Evolutionary conservation across 306 rosid species (phyloP).

Genomic region (Bauhinia variegata): DNA sequence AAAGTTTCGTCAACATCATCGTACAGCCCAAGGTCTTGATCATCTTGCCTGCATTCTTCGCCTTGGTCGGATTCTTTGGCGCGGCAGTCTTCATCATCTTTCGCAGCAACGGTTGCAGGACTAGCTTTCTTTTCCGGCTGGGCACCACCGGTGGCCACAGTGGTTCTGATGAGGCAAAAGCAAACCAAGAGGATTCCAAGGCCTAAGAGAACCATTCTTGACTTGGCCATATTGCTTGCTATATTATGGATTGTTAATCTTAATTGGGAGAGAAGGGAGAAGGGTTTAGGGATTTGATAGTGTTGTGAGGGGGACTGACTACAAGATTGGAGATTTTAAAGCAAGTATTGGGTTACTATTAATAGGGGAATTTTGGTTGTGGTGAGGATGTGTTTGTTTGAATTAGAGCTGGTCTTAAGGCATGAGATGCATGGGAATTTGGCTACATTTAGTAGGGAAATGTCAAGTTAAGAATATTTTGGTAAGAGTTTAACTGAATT

Average conservation of each 20-base stretch:
- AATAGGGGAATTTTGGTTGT: not conserved
- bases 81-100: not conserved
- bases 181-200: slow-evolving; percentile 36
- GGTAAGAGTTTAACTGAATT: no score
- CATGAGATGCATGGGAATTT: no score
- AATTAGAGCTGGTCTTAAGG: slow-evolving; percentile 41
- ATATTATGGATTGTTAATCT: not conserved
- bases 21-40: no score
- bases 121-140: not conserved
- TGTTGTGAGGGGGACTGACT: not conserved
- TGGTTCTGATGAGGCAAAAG: slow-evolving; percentile 24
- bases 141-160: not conserved
- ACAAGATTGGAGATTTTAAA: slow-evolving; percentile 26
- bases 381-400: slow-evolving; percentile 8
- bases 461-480: no score
- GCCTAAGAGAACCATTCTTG: slow-evolving; percentile 30
- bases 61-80: not conserved
- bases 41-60: slow-evolving; percentile 40
- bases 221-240: slow-evolving; percentile 29
- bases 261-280: not conserved
- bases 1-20: slow-evolving; percentile 48
- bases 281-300: not conserved
- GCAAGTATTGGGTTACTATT: slow-evolving; percentile 2
- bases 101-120: not conserved
- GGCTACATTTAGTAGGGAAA: no score